Percentiles rank a stretch among this genome's conserved stretches.
Conservation (phyloP, 1,139 yeast species). For the Yamadazyma jaroonii region DNA sequence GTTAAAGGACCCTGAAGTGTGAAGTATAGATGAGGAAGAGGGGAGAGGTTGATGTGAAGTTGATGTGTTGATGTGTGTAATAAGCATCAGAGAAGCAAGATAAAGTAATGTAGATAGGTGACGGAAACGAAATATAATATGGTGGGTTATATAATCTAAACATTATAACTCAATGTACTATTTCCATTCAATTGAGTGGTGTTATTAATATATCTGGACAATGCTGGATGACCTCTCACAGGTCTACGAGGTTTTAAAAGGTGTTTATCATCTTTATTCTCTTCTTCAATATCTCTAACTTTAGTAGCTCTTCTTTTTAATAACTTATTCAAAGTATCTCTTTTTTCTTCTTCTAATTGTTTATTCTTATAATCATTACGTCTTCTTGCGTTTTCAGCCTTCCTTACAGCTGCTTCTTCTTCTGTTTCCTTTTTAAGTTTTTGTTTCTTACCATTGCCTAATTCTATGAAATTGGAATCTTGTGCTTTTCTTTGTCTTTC, state of each 20-base stretch:
- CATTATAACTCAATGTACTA: constrained; percentile 19
- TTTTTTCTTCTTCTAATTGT: constrained; percentile 86
- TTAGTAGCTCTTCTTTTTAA: constrained; percentile 79
- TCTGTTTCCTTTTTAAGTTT: constrained; percentile 59
- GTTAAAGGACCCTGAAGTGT: no score
- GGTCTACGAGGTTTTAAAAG: constrained; percentile 35
- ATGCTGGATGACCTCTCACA: constrained; percentile 31
- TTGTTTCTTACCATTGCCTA: constrained; percentile 17
- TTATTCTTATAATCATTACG: constrained; percentile 83
- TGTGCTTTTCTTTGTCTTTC: constrained; percentile 54
- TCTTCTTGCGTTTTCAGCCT: constrained; percentile 87
- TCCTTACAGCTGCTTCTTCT: constrained; percentile 76
- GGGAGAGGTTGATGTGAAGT: no score
- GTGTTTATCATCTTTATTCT: constrained; percentile 15
- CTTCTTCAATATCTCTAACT: constrained; percentile 33
- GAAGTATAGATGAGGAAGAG: background rate
- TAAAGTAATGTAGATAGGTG: no score
- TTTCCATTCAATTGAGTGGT: constrained; percentile 16
- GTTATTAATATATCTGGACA: constrained; percentile 21
- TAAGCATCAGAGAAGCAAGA: no score
- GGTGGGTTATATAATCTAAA: background rate
- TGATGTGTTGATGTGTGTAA: no score
- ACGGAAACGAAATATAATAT: no score
- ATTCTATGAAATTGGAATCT: constrained; percentile 31
- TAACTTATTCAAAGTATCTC: constrained; percentile 83